phyloP scores from a whole-genome alignment of 306 rosid genomes.

The Comarum palustre region DNA sequence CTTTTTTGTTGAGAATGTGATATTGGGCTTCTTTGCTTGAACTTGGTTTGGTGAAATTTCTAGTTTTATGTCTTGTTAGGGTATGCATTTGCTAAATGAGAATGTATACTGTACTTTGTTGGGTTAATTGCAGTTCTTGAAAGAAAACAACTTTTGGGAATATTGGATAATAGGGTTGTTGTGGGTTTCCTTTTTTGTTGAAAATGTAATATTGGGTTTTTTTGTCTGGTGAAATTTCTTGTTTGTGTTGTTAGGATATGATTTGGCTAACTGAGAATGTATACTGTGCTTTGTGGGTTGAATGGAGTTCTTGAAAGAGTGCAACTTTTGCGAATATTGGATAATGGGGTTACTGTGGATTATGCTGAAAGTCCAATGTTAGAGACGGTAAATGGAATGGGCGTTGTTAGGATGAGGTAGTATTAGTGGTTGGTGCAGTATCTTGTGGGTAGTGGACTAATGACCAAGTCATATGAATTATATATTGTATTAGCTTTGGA shows the following conservation, averaged over 20 bases:
- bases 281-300: background rate
- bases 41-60: constrained; percentile 4
- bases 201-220: constrained; percentile 7
- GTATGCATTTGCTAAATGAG: background rate
- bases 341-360: background rate
- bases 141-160: background rate
- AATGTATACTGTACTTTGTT: background rate
- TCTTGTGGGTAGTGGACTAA: background rate
- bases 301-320: background rate
- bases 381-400: background rate
- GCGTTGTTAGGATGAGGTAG: constrained; percentile 3
- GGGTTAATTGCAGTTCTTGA: background rate
- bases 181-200: background rate
- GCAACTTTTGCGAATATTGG: background rate
- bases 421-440: background rate
- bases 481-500: background rate
- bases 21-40: constrained; percentile 15
- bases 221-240: constrained; percentile 1
- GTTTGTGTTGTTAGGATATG: background rate
- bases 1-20: background rate
- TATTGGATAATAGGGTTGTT: constrained; percentile 2
- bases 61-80: background rate
- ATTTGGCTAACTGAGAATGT: background rate
- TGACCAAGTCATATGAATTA: background rate
- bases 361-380: background rate